These are phyloP conservation scores for Aspergillus clavatus DNA, from an alignment of 2,329 filamentous ascomycete genomes.

Conservation along the genomic window DNA sequence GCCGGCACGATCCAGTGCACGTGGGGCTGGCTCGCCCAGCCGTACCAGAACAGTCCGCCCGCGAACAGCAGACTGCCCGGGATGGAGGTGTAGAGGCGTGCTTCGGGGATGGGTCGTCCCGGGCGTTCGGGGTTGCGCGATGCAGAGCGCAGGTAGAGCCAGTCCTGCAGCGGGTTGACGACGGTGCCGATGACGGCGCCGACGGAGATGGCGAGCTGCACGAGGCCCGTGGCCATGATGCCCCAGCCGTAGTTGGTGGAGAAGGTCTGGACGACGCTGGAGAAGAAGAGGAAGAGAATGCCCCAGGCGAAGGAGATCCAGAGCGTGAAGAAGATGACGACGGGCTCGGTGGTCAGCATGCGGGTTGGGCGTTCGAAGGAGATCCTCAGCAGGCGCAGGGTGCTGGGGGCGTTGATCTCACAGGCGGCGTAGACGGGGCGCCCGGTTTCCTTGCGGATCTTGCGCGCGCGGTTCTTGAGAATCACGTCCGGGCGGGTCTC, in stretches of 20 bases:
- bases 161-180: constrained; percentile 65
- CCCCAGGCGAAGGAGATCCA: constrained; percentile 87
- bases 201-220: constrained; percentile 40
- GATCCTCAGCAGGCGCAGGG: constrained; percentile 25
- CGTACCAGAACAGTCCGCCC: constrained; percentile 70
- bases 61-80: constrained; percentile 68
- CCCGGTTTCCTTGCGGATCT: constrained; percentile 33
- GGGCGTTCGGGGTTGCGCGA: constrained; percentile 37
- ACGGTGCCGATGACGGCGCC: constrained; percentile 56
- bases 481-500: constrained; percentile 43
- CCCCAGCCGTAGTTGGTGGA: constrained; percentile 50
- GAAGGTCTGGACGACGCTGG: constrained; percentile 72
- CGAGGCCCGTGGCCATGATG: constrained; percentile 31
- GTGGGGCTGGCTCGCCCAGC: constrained; percentile 57
- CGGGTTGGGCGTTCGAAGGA: constrained; percentile 35
- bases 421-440: constrained; percentile 20
- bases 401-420: constrained; percentile 34
- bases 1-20: constrained; percentile 67
- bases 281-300: constrained; percentile 74
- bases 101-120: constrained; percentile 57
- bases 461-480: constrained; percentile 35
- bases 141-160: constrained; percentile 40
- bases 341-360: constrained; percentile 44
- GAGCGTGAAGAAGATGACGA: constrained; percentile 66
- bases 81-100: constrained; percentile 74